Conservation (phyloP, 1,139 yeast species). For the Pichia sp. region DNA sequence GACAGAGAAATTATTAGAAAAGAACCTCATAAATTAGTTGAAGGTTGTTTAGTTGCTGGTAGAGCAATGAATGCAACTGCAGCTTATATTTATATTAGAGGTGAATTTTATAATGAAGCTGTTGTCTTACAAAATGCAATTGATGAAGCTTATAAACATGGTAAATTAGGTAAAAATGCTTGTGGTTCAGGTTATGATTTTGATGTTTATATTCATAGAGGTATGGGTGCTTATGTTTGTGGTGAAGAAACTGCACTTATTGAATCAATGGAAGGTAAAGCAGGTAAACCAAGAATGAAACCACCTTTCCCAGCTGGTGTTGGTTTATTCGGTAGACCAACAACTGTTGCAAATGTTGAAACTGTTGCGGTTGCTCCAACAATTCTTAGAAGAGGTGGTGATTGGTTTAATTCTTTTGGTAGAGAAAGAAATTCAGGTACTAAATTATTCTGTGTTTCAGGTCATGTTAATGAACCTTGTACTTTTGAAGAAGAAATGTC, state of each 20-base stretch:
- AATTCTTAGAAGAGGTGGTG: slow-evolving; percentile 80
- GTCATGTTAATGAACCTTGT: slow-evolving; percentile 87
- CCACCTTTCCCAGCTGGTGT: slow-evolving; percentile 95
- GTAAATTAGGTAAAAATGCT: slow-evolving; percentile 73
- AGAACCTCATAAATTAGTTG: slow-evolving; percentile 85
- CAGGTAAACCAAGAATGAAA: slow-evolving; percentile 87
- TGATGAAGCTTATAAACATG: slow-evolving; percentile 78
- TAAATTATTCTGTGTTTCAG: slow-evolving; percentile 78
- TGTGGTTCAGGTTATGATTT: slow-evolving; percentile 83
- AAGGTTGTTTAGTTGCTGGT: slow-evolving; percentile 82
- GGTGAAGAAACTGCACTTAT: slow-evolving; percentile 89
- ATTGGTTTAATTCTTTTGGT: slow-evolving; percentile 78
- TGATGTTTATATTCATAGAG: slow-evolving; percentile 78
- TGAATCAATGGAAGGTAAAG: slow-evolving; percentile 84
- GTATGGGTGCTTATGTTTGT: slow-evolving; percentile 88
- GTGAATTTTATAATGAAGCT: slow-evolving; percentile 81
- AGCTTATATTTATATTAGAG: slow-evolving; percentile 83
- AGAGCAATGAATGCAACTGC: slow-evolving; percentile 92
- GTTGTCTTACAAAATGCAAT: slow-evolving; percentile 67
- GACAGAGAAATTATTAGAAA: slow-evolving; percentile 85
- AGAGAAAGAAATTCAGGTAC: slow-evolving; percentile 80
- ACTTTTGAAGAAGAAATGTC: slow-evolving; percentile 94
- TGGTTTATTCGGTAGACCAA: slow-evolving; percentile 84
- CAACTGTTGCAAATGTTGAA: slow-evolving; percentile 85
- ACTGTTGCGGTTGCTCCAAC: slow-evolving; percentile 88